Evolutionary conservation across 305 asterid species (phyloP).

Genomic region (Solanum hybrid): DNA sequence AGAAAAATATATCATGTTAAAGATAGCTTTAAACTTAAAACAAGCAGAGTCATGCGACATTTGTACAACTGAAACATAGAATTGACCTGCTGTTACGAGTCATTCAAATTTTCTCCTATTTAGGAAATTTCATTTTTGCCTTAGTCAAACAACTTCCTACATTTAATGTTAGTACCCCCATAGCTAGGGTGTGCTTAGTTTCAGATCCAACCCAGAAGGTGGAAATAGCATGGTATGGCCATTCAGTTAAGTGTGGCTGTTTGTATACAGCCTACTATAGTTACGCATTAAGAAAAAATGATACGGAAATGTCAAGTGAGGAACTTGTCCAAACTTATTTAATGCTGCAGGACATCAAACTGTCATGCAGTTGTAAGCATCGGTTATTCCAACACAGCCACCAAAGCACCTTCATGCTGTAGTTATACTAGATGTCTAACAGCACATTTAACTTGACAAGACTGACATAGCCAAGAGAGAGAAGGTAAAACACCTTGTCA

Average conservation of each 20-base stretch:
- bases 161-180: neutral
- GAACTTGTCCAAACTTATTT: neutral
- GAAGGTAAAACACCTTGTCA: neutral
- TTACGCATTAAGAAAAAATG: neutral
- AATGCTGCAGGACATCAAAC: neutral
- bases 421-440: neutral
- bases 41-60: neutral
- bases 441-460: neutral
- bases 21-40: neutral
- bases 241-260: neutral
- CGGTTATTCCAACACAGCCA: neutral
- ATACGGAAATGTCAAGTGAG: neutral
- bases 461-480: neutral
- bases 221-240: neutral
- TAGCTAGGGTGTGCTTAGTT: neutral
- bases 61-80: neutral
- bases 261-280: neutral
- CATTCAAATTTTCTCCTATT: neutral
- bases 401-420: neutral
- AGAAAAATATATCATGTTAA: neutral
- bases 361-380: neutral
- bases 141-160: neutral
- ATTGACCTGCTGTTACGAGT: neutral
- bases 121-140: neutral
- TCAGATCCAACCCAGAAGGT: neutral